Evolutionary conservation across 179 eudicot species (phyloP).

Genomic region (Actinidia polygama): DNA sequence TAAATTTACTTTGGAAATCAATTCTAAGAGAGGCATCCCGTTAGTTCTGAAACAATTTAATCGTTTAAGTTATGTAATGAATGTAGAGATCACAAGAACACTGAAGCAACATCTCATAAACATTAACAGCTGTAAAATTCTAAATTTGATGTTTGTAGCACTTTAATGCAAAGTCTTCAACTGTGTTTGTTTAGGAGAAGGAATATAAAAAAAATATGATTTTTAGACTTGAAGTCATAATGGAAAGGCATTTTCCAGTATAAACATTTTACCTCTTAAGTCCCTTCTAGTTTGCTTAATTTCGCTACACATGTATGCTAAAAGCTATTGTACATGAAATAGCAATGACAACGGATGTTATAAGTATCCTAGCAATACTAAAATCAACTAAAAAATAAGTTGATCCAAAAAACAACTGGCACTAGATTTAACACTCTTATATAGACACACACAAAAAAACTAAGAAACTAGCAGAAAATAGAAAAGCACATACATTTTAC

Average conservation of each 20-base stretch:
- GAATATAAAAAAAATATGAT: background rate
- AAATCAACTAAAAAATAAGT: background rate
- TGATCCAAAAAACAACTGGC: background rate
- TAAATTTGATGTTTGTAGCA: background rate
- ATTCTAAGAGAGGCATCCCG: background rate
- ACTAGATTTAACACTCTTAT: background rate
- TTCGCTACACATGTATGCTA: background rate
- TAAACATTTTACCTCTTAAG: background rate
- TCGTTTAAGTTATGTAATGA: background rate
- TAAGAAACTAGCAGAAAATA: background rate
- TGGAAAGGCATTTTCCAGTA: background rate
- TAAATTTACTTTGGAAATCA: background rate
- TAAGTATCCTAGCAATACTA: background rate
- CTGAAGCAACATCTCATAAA: background rate
- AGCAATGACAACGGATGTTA: background rate
- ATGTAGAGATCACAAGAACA: background rate
- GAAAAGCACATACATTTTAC: slow-evolving; percentile 66
- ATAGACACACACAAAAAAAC: background rate
- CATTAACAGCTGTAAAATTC: background rate
- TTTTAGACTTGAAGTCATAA: background rate
- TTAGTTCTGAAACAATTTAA: slow-evolving; percentile 1
- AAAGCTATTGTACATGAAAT: background rate
- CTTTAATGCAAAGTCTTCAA: background rate
- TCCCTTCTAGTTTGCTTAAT: background rate
- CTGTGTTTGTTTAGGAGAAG: background rate